phyloP scores from a whole-genome alignment of 306 rosid species.

The Rosa rugosa region DNA sequence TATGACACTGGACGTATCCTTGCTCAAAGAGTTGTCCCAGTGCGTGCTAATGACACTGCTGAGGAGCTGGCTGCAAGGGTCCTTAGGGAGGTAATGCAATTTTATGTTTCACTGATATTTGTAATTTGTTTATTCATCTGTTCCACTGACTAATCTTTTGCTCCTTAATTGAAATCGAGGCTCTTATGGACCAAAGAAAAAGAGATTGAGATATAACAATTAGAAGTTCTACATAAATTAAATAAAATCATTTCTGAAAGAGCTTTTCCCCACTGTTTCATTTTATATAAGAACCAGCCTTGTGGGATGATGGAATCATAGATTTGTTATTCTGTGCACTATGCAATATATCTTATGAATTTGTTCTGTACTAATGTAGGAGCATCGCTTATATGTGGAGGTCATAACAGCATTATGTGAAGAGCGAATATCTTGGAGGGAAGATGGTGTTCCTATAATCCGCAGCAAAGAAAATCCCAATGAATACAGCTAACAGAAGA shows the following conservation, averaged over 20 bases:
- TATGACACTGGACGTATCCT: constrained; percentile 88
- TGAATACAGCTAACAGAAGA: constrained; percentile 34
- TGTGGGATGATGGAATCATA: not conserved
- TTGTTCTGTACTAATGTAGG: constrained; percentile 37
- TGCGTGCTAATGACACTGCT: constrained; percentile 69
- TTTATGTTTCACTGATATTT: not conserved
- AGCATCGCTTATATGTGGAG: constrained; percentile 70
- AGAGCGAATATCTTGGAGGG: constrained; percentile 77
- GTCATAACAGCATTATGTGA: constrained; percentile 76
- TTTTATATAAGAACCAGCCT: not conserved
- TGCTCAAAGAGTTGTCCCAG: constrained; percentile 84
- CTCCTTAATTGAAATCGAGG: not conserved
- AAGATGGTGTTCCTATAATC: constrained; percentile 90
- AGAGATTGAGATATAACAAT: not conserved
- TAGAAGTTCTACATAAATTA: not conserved
- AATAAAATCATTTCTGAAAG: not conserved
- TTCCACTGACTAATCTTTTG: not conserved
- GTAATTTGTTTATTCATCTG: not conserved
- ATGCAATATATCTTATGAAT: not conserved
- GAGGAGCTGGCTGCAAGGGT: constrained; percentile 82
- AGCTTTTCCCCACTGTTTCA: not conserved
- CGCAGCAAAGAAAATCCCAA: constrained; percentile 69
- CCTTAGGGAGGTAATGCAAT: constrained; percentile 62
- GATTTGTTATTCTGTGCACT: not conserved
- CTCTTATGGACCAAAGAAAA: not conserved